Conservation (phyloP, 2,329 filamentous ascomycete genomes). For the Pseudogymnoascus sp. region DNA sequence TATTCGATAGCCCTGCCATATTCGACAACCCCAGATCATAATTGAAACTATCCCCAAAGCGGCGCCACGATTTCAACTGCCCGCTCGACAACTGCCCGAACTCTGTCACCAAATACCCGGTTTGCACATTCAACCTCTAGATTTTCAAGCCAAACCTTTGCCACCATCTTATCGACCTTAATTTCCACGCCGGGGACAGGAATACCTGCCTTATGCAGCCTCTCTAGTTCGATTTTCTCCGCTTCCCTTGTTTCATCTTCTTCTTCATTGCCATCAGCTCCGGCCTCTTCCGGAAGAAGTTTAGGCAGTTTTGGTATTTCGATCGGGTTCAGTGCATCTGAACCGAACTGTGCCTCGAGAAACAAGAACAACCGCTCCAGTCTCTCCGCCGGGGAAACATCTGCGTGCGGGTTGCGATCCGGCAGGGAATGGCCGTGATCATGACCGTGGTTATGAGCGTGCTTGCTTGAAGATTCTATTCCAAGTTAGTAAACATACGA, state of each 20-base stretch:
- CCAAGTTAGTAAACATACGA: constrained; percentile 16
- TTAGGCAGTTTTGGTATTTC: constrained; percentile 51
- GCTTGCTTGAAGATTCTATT: constrained; percentile 54
- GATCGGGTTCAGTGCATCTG: constrained; percentile 74
- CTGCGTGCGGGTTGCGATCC: constrained; percentile 65
- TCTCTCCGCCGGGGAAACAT: constrained; percentile 66
- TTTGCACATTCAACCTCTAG: constrained; percentile 83
- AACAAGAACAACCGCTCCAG: constrained; percentile 88
- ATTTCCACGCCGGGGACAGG: constrained; percentile 86
- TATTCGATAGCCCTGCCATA: not conserved
- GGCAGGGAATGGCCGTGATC: constrained; percentile 36
- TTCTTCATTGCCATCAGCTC: constrained; percentile 25
- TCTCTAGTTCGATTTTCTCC: constrained; percentile 60
- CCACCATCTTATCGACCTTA: constrained; percentile 78
- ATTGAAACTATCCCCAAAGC: constrained; percentile 48
- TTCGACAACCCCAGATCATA: not conserved
- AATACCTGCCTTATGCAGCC: constrained; percentile 77
- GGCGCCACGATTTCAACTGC: constrained; percentile 82
- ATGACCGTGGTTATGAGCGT: constrained; percentile 45
- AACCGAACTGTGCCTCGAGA: constrained; percentile 91
- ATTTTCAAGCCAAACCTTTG: constrained; percentile 86
- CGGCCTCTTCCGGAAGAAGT: constrained; percentile 27
- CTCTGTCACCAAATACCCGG: constrained; percentile 71
- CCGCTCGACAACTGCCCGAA: constrained; percentile 82
- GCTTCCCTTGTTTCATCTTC: constrained; percentile 32